These are phyloP conservation scores for Pyrenula massariospora DNA, from an alignment of 495 filamentous ascomycete genomes.

Conservation along the genomic window DNA sequence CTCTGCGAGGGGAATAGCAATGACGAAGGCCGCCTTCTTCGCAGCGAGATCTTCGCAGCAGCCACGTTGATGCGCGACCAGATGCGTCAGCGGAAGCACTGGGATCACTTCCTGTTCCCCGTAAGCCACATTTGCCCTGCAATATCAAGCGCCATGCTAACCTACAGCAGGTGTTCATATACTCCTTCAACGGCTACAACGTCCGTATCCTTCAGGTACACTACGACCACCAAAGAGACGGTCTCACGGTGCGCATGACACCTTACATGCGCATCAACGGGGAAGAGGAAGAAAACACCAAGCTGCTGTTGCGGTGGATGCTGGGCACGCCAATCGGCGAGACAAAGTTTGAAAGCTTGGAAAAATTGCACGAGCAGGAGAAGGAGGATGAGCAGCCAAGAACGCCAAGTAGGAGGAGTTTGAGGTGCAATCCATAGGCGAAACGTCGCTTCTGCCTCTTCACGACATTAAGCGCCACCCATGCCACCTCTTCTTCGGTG, in stretches of 20 bases:
- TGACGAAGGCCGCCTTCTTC: background rate
- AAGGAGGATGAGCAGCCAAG: background rate
- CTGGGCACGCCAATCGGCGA: background rate
- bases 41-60: background rate
- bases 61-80: background rate
- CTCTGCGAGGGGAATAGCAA: background rate
- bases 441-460: too few relatives aligned
- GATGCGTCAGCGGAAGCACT: background rate
- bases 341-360: background rate
- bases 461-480: too few relatives aligned
- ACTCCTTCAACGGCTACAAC: background rate
- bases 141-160: too few relatives aligned
- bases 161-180: background rate
- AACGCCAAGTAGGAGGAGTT: too few relatives aligned
- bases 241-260: background rate
- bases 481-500: too few relatives aligned
- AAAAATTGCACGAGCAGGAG: too few relatives aligned
- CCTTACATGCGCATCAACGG: background rate
- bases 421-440: too few relatives aligned
- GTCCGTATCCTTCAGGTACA: background rate
- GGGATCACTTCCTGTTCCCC: background rate
- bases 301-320: background rate
- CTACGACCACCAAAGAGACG: background rate
- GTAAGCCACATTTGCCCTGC: too few relatives aligned
- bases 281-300: background rate